These are phyloP conservation scores for Xanthoconium stramineum DNA, from an alignment of 768 basidiomycete species.

Conservation along the genomic window DNA sequence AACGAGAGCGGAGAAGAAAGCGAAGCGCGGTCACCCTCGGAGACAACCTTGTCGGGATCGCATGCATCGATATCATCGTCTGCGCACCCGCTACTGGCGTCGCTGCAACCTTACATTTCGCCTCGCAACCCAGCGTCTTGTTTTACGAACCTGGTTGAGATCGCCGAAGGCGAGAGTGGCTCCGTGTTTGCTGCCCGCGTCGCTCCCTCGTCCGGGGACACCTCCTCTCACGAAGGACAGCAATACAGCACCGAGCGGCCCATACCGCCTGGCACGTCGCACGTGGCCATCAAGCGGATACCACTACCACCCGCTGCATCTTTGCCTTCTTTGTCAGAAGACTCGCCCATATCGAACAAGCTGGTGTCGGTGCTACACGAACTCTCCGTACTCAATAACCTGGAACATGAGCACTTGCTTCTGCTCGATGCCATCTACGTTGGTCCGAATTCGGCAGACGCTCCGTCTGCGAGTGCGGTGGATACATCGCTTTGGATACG, in stretches of 20 bases:
- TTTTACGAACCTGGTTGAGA: conserved; percentile 69
- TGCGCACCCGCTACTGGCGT: conserved; percentile 35
- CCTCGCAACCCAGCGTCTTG: conserved; percentile 60
- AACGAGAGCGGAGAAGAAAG: conserved; percentile 1
- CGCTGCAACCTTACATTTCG: conserved; percentile 60
- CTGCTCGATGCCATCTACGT: conserved; percentile 70
- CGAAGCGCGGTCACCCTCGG: not conserved
- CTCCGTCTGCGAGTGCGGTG: conserved; percentile 5
- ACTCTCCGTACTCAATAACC: conserved; percentile 51
- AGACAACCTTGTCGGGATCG: not conserved
- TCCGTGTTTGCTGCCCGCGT: conserved; percentile 54
- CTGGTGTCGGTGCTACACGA: conserved; percentile 61
- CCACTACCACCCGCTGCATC: conserved; percentile 45
- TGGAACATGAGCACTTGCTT: conserved; percentile 62
- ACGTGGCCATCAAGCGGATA: conserved; percentile 79
- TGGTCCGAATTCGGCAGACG: conserved; percentile 35
- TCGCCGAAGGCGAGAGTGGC: conserved; percentile 82
- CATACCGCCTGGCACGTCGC: conserved; percentile 28
- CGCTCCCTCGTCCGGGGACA: conserved; percentile 9
- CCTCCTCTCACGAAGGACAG: not conserved
- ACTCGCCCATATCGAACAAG: conserved; percentile 50
- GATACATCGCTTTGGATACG: conserved; percentile 77
- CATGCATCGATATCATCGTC: not conserved
- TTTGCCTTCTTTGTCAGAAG: conserved; percentile 11
- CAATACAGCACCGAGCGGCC: conserved; percentile 19